Evolutionary conservation across 2,329 filamentous ascomycete genomes (phyloP).

Genomic region (Penicillium sp.): DNA sequence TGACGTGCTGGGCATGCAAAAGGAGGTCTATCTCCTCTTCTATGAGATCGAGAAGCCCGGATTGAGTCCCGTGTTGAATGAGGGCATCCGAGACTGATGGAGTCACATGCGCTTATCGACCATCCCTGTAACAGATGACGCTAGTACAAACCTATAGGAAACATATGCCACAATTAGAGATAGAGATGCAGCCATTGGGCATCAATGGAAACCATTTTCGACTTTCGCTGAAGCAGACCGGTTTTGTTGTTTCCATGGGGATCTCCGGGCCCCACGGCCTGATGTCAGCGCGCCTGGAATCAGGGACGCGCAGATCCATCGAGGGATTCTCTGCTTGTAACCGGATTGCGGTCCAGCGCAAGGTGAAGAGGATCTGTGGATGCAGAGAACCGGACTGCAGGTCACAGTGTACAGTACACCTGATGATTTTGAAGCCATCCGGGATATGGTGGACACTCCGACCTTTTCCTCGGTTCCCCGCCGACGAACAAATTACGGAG

Average conservation of each 20-base stretch:
- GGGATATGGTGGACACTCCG: no score
- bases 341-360: not conserved
- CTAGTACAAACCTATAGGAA: no score
- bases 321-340: not conserved
- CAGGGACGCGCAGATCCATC: not conserved
- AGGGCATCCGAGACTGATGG: conserved; percentile 1
- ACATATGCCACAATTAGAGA: not conserved
- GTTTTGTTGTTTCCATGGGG: no score
- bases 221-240: no score
- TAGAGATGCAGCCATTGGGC: no score
- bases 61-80: conserved; percentile 3
- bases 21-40: conserved; percentile 92
- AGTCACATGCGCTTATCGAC: no score
- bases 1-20: conserved; percentile 88
- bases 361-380: not conserved
- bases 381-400: not conserved
- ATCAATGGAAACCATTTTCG: no score
- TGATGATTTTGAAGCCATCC: conserved; percentile 3
- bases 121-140: no score
- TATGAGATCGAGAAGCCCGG: conserved; percentile 69
- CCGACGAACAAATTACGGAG: conserved; percentile 24
- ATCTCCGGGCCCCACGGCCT: not conserved
- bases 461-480: conserved; percentile 24
- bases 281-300: not conserved
- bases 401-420: no score